Base-by-base conservation (phyloP, 805 yeast species). In the Starmerella floris region DNA sequence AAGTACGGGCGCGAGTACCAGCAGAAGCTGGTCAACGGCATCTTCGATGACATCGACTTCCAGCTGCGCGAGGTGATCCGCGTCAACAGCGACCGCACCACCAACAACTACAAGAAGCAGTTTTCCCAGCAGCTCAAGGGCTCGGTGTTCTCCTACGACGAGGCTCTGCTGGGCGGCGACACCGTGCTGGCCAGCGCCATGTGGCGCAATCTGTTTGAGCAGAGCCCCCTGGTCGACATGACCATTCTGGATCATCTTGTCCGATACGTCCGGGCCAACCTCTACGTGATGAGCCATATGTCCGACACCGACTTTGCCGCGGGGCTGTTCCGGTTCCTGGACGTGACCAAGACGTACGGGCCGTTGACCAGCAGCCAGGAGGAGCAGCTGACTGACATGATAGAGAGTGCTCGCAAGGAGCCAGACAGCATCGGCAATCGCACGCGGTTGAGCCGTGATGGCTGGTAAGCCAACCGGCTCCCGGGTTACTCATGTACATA, bases 281-380 rank as follows among this genome's bases (percentile, higher is more conserved):
- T 91, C 39, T 91, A 87, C 57, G 88, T 91, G 15, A 66, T 91
- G 56, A 80, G 80, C 58, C 77, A 78, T 59, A 74, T 84, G 69
- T 73, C 84, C 26, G 98, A 91, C 60, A 71, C 94, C 53, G 95
- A 88, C 52, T 88, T 91, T 66, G 95, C 93, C 1, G 75, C 82
- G 52, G 98, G 98, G 26, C 75, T 77, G 53, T 85, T 87, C 61
- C 70, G 69, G 43, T 91, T 91, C 63, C 80, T 83, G 31, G 76
- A 87, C 10, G 94, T 95, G 11, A 74, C 79, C 58, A 76, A 77
- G 57, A 72, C 78, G 3, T 93, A 88, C 38, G 76, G 72, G 51
- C 81, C 79, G 19, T 67, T 85, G 52, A 74, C 84, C 1, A 62
- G 64, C 34, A 74, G 73, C 37, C 85, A 84, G 62, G 80, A 49